phyloP scores from a whole-genome alignment of 2,329 filamentous ascomycete genomes.

The Trichophyton verrucosum region DNA sequence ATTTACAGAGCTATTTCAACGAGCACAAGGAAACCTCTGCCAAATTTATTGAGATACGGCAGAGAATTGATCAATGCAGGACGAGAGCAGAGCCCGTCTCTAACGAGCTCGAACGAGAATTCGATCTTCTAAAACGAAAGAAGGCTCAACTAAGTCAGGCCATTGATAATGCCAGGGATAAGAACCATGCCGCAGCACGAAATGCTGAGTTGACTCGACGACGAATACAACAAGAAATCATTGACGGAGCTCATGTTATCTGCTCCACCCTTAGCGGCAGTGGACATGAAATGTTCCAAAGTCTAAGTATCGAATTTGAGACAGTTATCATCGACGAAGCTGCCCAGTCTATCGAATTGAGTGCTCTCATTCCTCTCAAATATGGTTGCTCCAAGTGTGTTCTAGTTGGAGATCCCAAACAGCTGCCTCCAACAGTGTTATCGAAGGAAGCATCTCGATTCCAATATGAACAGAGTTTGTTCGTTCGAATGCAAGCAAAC shows the following conservation, averaged over 20 bases:
- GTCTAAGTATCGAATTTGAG: conserved; percentile 89
- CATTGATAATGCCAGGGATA: conserved; percentile 80
- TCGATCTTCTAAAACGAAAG: conserved; percentile 63
- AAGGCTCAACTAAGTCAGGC: conserved; percentile 65
- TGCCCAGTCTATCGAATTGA: conserved; percentile 94
- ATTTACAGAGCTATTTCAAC: conserved; percentile 56
- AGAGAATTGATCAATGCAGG: conserved; percentile 56
- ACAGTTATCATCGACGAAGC: conserved; percentile 98
- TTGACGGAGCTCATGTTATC: conserved; percentile 81
- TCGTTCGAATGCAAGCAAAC: conserved; percentile 95
- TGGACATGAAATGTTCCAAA: conserved; percentile 95
- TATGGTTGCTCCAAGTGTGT: conserved; percentile 96
- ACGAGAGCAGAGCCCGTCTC: conserved; percentile 36
- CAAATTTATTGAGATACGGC: conserved; percentile 57
- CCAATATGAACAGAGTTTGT: conserved; percentile 94
- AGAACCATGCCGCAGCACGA: conserved; percentile 65
- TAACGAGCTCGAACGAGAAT: conserved; percentile 54
- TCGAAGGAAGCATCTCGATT: conserved; percentile 85
- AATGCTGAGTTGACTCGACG: conserved; percentile 77
- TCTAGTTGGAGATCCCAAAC: conserved; percentile 93
- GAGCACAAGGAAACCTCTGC: conserved; percentile 50
- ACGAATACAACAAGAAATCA: conserved; percentile 76
- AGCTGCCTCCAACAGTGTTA: conserved; percentile 87
- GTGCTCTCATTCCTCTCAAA: conserved; percentile 89
- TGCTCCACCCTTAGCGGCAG: conserved; percentile 91